phyloP scores from a whole-genome alignment of 2,329 filamentous ascomycete species.

The Cucurbitaria berberidis region DNA sequence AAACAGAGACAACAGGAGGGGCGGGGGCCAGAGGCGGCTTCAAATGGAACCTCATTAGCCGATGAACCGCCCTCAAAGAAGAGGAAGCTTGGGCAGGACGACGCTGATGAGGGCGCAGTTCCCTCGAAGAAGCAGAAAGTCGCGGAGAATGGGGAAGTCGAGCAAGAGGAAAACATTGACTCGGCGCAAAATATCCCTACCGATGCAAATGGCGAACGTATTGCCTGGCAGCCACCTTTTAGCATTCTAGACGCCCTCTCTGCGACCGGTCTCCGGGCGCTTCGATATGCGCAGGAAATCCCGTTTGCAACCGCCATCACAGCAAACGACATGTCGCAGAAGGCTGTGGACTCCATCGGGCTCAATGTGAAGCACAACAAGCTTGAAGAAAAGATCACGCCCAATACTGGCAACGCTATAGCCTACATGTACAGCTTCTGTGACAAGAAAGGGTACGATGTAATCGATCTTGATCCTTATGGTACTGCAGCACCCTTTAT shows the following conservation, averaged over 20 bases:
- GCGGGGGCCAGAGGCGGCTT: constrained; percentile 6
- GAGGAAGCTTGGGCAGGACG: constrained; percentile 30
- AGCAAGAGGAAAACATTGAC: constrained; percentile 7
- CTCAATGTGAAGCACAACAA: constrained; percentile 85
- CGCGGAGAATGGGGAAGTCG: constrained; percentile 19
- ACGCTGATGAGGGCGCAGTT: constrained; percentile 14
- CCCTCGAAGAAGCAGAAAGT: constrained; percentile 37
- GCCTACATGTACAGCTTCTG: constrained; percentile 86
- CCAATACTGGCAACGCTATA: constrained; percentile 82
- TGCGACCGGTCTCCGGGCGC: constrained; percentile 86
- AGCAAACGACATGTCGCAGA: constrained; percentile 84
- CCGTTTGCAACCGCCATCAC: constrained; percentile 82
- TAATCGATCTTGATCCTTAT: constrained; percentile 96
- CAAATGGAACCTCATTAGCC: neutral
- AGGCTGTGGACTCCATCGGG: constrained; percentile 80
- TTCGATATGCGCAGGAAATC: constrained; percentile 91
- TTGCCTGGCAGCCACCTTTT: constrained; percentile 35
- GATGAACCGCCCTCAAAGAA: constrained; percentile 28
- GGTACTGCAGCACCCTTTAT: constrained; percentile 92
- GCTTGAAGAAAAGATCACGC: constrained; percentile 71
- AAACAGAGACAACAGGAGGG: constrained; percentile 27
- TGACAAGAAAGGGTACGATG: constrained; percentile 72
- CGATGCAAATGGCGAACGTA: constrained; percentile 10
- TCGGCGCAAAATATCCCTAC: constrained; percentile 2
- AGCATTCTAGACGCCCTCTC: constrained; percentile 93